These are phyloP conservation scores for Lasiodiplodia gonubiensis DNA, from an alignment of 2,329 filamentous ascomycete species.

Conservation along the genomic window DNA sequence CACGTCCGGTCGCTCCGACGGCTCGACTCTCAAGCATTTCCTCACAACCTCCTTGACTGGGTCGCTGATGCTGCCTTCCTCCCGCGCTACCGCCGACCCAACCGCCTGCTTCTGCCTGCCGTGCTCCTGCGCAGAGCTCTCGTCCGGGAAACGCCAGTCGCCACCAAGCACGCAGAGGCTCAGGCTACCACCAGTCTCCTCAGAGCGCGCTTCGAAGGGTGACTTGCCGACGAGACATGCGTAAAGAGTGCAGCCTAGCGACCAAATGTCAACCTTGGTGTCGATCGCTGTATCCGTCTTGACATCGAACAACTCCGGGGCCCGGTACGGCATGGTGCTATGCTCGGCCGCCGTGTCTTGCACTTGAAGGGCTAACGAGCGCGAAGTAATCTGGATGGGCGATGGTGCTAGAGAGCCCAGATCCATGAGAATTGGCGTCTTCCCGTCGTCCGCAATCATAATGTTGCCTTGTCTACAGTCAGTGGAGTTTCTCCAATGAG, in stretches of 20 bases:
- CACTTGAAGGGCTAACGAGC: constrained; percentile 86
- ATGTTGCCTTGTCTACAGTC: constrained; percentile 71
- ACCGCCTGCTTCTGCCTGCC: constrained; percentile 58
- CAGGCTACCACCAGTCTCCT: constrained; percentile 93
- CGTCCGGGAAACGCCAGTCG: constrained; percentile 96
- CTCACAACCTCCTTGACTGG: constrained; percentile 85
- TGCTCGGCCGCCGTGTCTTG: constrained; percentile 96
- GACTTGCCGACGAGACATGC: constrained; percentile 96
- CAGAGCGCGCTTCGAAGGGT: constrained; percentile 92
- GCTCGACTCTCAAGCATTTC: constrained; percentile 84
- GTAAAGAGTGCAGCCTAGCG: constrained; percentile 94
- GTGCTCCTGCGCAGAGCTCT: constrained; percentile 60
- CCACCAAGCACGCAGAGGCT: constrained; percentile 91
- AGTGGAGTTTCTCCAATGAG: background rate
- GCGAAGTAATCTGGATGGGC: constrained; percentile 86
- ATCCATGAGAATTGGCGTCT: constrained; percentile 93
- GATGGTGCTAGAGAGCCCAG: constrained; percentile 88
- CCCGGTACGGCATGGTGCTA: constrained; percentile 97
- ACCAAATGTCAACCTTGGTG: constrained; percentile 98
- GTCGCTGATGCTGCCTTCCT: constrained; percentile 71
- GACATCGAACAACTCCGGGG: constrained; percentile 96
- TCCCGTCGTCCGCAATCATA: constrained; percentile 94
- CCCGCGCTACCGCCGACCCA: constrained; percentile 36
- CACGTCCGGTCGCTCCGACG: constrained; percentile 84
- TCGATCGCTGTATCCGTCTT: constrained; percentile 91